Evolutionary conservation across 768 basidiomycete genomes (phyloP), one percentile per base, ranked within the genome.

Genomic region (Cyclocybe aegerita): DNA sequence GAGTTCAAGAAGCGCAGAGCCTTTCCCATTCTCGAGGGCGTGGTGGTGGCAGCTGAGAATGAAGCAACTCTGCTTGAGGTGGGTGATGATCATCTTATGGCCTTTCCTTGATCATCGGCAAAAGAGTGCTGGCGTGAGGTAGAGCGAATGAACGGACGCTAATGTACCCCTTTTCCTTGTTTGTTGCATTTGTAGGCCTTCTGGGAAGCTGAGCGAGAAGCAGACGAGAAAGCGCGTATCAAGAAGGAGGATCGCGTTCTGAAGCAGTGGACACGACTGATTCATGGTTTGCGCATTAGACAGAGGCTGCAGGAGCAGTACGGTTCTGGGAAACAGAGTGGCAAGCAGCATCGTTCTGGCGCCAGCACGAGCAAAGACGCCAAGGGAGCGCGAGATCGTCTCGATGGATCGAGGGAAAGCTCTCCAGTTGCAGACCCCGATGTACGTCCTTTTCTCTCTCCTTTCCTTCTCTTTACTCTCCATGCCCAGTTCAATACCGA

Each of bases 1-100:
- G 96, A 98, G 67, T 99, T 98, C 73, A 92, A 85, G 64, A 94
- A 95, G 66, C 86, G 90, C 31, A 80, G 88, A 44, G 96, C 97
- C 0, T 82, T 82, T 51, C 96, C 96, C 3, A 74, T 92, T 51
- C 72, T 96, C 31, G 81, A 85, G 46, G 96, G 96, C 9, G 78
- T 99, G 2, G 93, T 98, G 23, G 76, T 93, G 23, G 91, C 95
- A 11, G 76, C 76, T 35, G 93, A 95, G 66, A 82, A 91, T 56
- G 88, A 93, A 64, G 71, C 74, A 1, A 65, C 77, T 3, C 62
- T 98, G 11, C 67, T 94, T 23, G 90, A 96, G 73, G 23, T 23
- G 5, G 23, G 95, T 89, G 48, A 60, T 56, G 44, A 65, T 47
- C 50, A 23, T 43, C 50, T 32, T 50, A 42, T 46, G 41, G 38